Evolutionary conservation across 176 grass and related monocot species (phyloP), one percentile per base, ranked within the genome.

Genomic region (Guadua angustifolia): DNA sequence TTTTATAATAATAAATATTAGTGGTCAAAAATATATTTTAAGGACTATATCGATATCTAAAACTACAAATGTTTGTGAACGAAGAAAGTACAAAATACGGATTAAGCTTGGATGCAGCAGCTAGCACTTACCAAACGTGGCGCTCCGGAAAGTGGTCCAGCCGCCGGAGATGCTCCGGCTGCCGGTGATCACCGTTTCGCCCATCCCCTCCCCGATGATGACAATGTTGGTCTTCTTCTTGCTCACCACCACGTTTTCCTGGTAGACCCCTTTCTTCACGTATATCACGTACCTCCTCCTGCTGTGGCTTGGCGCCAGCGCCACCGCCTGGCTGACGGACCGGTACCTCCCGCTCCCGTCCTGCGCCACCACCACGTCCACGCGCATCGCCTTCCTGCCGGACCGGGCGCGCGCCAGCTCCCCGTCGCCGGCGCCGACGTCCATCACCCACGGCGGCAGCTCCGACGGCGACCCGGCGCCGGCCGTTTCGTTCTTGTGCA

Each of bases 111-210:
- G 18, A 63, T 33, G 43, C 40, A 61, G 69, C 25, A 6, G 51
- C 44, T 43, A 9, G 40, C 40, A 14, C 73, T 69, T 71, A 94
- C 94, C 92, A 53, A 97, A 80, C 14, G 92, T 94, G 68, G 92
- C 92, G 64, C 85, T 92, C 14, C 92, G 88, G 74, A 98, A 98
- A 14, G 95, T 98, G 13, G 91, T 98, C 95, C 93, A 98, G 59
- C 95, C 93, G 26, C 69, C 53, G 33, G 87, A 81, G 56, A 89
- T 83, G 79, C 89, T 95, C 83, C 95, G 90, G 76, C 93, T 93
- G 13, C 93, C 95, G 56, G 93, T 82, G 85, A 98, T 94, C 9
- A 98, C 83, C 1, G 95, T 98, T 71, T 86, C 78, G 13, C 89
- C 91, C 62, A 95, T 93, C 14, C 95, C 95, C 25, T 95, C 93